These are phyloP conservation scores for Mortierella antarctica DNA, from an alignment of 192 early-diverging fungal genomes.

Conservation along the genomic window DNA sequence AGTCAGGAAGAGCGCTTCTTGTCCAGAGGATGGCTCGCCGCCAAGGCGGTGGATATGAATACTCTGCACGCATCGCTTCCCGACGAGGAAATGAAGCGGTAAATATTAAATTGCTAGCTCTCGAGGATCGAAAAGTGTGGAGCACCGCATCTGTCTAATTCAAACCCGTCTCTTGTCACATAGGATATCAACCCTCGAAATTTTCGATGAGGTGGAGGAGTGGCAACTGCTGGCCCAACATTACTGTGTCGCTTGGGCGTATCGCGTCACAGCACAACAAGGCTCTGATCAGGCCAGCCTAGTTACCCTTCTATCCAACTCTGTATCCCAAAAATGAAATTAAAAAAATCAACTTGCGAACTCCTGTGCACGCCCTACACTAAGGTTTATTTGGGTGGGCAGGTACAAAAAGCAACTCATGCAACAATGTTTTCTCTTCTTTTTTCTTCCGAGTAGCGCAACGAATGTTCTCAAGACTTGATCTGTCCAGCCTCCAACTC, in stretches of 20 bases:
- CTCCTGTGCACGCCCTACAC: too few species aligned
- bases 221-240: slow-evolving; percentile 85
- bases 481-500: slow-evolving; percentile 12
- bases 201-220: slow-evolving; percentile 94
- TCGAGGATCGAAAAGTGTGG: background rate
- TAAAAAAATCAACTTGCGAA: background rate
- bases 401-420: background rate
- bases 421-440: background rate
- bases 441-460: background rate
- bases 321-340: slow-evolving; percentile 7
- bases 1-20: slow-evolving; percentile 76
- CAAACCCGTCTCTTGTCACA: background rate
- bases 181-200: slow-evolving; percentile 80
- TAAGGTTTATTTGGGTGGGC: too few species aligned
- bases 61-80: slow-evolving; percentile 59
- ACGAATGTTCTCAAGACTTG: slow-evolving; percentile 4
- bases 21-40: slow-evolving; percentile 67
- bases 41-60: slow-evolving; percentile 72
- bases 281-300: background rate
- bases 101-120: background rate
- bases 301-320: slow-evolving; percentile 12
- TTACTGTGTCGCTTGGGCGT: slow-evolving; percentile 88
- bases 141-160: background rate
- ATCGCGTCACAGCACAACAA: slow-evolving; percentile 27
- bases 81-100: slow-evolving; percentile 54